Percentiles rank a stretch among this genome's conserved stretches.
These are phyloP conservation scores for Phytopythium sindhum DNA, from an alignment of 352 stramenopile species.

Conservation along the genomic window DNA sequence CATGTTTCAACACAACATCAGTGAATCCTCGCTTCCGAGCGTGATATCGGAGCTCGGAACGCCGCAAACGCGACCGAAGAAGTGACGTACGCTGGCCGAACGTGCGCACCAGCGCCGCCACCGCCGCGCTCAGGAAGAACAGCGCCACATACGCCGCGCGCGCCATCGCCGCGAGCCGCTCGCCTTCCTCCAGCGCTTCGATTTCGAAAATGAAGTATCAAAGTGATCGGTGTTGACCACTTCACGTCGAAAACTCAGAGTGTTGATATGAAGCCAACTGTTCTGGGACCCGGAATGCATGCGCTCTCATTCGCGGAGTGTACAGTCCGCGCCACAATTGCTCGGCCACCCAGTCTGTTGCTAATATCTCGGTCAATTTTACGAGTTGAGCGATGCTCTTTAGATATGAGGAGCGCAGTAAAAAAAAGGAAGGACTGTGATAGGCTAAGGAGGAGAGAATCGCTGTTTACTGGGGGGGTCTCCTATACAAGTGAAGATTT, in stretches of 20 bases:
- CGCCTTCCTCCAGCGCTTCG: neutral
- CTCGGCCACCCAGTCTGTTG: too few relatives aligned
- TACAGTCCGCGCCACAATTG: neutral
- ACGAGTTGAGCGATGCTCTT: too few relatives aligned
- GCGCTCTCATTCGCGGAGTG: neutral
- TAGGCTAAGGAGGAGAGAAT: too few relatives aligned
- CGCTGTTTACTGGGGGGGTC: too few relatives aligned
- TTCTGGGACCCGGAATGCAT: neutral
- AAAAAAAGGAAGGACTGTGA: too few relatives aligned
- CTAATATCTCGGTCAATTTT: neutral
- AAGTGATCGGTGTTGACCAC: neutral
- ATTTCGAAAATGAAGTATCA: neutral
- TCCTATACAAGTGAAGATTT: too few relatives aligned
- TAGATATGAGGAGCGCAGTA: too few relatives aligned
- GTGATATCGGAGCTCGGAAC: neutral
- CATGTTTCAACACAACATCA: neutral
- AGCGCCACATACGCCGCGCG: conserved; percentile 55
- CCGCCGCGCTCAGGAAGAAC: conserved; percentile 61
- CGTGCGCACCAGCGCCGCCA: conserved; percentile 47
- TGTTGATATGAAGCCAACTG: neutral
- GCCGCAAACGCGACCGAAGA: neutral
- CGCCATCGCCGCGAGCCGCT: conserved; percentile 10
- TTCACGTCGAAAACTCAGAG: neutral
- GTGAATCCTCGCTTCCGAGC: neutral
- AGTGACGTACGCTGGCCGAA: conserved; percentile 48